Percentiles rank a stretch among this genome's conserved stretches.
Evolutionary conservation across 1,284 basidiomycete genomes (phyloP).

Genomic region (Irpex sp.): DNA sequence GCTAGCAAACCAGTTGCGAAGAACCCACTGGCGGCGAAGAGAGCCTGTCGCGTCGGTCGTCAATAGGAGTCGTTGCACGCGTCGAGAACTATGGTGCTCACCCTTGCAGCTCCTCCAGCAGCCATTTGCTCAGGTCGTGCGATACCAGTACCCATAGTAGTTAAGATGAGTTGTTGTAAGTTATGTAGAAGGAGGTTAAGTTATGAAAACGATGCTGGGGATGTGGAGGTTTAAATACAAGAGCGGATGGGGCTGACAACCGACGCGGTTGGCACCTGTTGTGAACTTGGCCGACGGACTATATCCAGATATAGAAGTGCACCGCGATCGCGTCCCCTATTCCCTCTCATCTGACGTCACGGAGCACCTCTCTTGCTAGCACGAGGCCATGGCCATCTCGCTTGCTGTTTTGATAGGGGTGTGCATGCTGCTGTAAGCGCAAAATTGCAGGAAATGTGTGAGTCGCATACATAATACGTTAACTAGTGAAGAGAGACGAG

Average conservation of each 20-base stretch:
- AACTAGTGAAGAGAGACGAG: no score
- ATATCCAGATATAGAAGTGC: not conserved
- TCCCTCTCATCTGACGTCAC: not conserved
- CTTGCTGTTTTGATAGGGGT: no score
- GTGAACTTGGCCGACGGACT: not conserved
- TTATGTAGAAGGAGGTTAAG: no score
- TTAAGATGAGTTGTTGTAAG: not conserved
- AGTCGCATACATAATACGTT: no score
- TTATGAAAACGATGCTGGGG: not conserved
- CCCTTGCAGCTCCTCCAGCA: not conserved
- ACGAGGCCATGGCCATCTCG: no score
- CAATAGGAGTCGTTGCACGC: not conserved
- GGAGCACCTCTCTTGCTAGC: no score
- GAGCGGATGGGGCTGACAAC: not conserved
- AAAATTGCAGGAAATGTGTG: no score
- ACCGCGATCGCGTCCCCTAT: not conserved
- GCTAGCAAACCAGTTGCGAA: slow-evolving; percentile 2
- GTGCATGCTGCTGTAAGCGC: no score
- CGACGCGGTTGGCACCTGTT: not conserved
- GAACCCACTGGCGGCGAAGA: slow-evolving; percentile 7
- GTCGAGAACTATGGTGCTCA: not conserved
- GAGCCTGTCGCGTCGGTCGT: slow-evolving; percentile 1
- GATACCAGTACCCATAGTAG: slow-evolving; percentile 2
- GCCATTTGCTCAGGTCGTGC: not conserved
- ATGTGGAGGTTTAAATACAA: not conserved